Percentiles rank a stretch among this genome's conserved stretches.
phyloP scores from a whole-genome alignment of 2,329 filamentous ascomycete species.

The Penicillium sp. region DNA sequence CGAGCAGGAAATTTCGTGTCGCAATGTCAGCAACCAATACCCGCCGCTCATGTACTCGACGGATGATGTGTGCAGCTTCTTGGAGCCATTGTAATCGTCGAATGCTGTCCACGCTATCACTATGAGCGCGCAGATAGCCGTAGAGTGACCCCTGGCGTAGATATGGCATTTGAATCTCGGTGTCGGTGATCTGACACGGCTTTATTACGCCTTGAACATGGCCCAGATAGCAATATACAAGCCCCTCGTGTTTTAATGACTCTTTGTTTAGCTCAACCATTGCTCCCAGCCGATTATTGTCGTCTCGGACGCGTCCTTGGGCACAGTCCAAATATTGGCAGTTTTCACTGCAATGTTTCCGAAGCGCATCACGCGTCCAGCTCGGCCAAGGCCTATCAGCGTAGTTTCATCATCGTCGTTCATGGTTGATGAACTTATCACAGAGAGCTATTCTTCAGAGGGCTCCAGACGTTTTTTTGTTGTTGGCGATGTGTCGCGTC shows the following conservation, averaged over 20 bases:
- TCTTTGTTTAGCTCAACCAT: background rate
- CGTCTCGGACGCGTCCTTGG: background rate
- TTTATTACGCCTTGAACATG: constrained; percentile 1
- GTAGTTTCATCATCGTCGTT: background rate
- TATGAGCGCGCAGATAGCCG: constrained; percentile 5
- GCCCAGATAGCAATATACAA: background rate
- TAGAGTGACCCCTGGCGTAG: constrained; percentile 6
- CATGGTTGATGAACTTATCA: background rate
- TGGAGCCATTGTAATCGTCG: background rate
- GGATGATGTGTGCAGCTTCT: background rate
- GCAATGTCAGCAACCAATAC: background rate
- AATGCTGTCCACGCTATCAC: background rate
- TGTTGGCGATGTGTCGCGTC: too few relatives aligned
- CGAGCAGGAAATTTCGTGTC: background rate
- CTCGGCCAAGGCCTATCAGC: background rate
- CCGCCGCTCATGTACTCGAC: background rate
- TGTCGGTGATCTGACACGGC: constrained; percentile 6
- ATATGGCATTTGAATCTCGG: constrained; percentile 9
- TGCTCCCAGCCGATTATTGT: background rate
- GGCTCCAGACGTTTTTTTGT: too few relatives aligned
- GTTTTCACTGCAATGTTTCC: constrained; percentile 1
- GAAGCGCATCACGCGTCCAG: background rate
- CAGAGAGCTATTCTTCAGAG: too few relatives aligned
- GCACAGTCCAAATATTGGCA: background rate
- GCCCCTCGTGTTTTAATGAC: background rate